A percentile compares a stretch with the other conserved stretches of the same genome.
Conservation (phyloP, 805 yeast species). For the Metschnikowia cerradonensis region DNA sequence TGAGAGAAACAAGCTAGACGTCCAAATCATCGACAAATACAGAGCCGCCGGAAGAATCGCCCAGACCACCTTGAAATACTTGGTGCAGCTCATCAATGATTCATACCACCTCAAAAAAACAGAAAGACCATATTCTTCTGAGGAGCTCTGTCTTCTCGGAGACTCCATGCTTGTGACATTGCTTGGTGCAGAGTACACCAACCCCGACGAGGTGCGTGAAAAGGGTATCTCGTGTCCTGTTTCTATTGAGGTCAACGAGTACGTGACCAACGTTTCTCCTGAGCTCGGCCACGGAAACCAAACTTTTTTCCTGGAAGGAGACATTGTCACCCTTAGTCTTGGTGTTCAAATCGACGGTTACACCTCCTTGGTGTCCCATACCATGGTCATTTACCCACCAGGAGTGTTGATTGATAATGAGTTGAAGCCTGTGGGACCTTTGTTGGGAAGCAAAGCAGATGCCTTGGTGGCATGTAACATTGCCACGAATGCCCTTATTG, state of each 20-base stretch:
- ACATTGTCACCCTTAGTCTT: slow-evolving; percentile 74
- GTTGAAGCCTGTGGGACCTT: slow-evolving; percentile 66
- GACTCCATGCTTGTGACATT: slow-evolving; percentile 70
- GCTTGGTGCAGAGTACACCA: slow-evolving; percentile 55
- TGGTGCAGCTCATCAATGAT: slow-evolving; percentile 63
- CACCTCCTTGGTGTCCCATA: slow-evolving; percentile 82
- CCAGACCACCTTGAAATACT: slow-evolving; percentile 72
- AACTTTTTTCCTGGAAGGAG: slow-evolving; percentile 62
- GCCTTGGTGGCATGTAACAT: slow-evolving; percentile 84
- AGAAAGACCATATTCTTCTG: slow-evolving; percentile 45
- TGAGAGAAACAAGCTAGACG: slow-evolving; percentile 65
- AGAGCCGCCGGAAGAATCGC: slow-evolving; percentile 85
- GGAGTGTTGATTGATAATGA: slow-evolving; percentile 36
- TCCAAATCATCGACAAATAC: slow-evolving; percentile 69
- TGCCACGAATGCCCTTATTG: slow-evolving; percentile 82
- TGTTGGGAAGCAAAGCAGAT: slow-evolving; percentile 82
- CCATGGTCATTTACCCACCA: slow-evolving; percentile 77
- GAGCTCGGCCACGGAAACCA: slow-evolving; percentile 59
- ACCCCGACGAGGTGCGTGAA: slow-evolving; percentile 58
- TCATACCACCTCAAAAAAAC: slow-evolving; percentile 59
- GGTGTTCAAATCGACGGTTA: slow-evolving; percentile 97
- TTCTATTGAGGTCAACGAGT: slow-evolving; percentile 76
- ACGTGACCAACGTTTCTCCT: slow-evolving; percentile 78
- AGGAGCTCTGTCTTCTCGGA: slow-evolving; percentile 77
- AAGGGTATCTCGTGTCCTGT: slow-evolving; percentile 94